Base-by-base conservation (phyloP, 2,329 filamentous ascomycete genomes). In the Fusarium sp. region DNA sequence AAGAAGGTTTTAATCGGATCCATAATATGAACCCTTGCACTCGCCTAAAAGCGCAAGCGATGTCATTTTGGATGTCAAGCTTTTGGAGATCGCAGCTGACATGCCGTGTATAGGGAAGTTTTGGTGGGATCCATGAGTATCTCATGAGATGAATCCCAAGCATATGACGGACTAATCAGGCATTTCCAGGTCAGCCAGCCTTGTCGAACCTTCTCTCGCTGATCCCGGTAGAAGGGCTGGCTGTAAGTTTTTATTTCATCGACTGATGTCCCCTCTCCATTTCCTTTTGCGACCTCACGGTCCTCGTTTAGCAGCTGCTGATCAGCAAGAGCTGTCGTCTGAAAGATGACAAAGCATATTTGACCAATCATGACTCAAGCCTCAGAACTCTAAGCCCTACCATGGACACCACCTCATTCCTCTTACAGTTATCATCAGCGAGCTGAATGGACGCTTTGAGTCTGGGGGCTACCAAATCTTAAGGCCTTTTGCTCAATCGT, bases 111-210 rank as follows among this genome's bases (percentile, higher is more conserved):
- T 46, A 28, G 55, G 18, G 60, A 42, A 57, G 42, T 61, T 64
- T 44, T 50, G 34, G 63, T 60, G 41, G 40, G 40, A 12, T 28
- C 18, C 44, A 40, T 26, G 33, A 62, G 40, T 46, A 62, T 33
- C 40, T 58, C 34, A 26, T 30, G 40, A 41, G 42, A 41, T 50
- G 49, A 65, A 42, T 49, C 44, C 53, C 44, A 36, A 37, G 31
- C 61, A 69, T 50, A 62, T 67, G 66, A 62, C 56, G 23, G 36
- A 28, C 53, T 53, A 36, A 56, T 62, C 54, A 57, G 42, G 56
- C 57, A 67, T 40, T 50, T 57, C 37, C 37, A 41, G 45, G 46
- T 65, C 65, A 68, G 65, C 60, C 58, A 67, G 65, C 64, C 65
- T 54, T 45, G 40, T 63, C 28, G 31, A 62, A 41, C 47, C 58